Evolutionary conservation across 2,329 filamentous ascomycete genomes (phyloP).

Genomic region (Fusarium camptoceras): DNA sequence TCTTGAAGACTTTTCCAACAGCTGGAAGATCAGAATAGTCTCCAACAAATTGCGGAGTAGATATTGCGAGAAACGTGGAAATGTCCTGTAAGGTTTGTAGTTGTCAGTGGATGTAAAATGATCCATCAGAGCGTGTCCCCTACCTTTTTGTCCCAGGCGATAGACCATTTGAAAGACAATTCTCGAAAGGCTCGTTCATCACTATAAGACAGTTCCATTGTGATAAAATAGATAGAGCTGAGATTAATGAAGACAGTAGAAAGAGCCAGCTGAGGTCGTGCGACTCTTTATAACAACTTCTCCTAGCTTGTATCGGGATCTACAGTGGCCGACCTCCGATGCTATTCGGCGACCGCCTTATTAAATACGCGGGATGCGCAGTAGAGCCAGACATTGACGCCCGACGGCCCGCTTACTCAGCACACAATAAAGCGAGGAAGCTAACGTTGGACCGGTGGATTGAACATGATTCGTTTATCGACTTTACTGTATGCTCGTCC

Average conservation of each 20-base stretch:
- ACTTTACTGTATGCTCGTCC: too few species aligned
- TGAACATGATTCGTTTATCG: too few species aligned
- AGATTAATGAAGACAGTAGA: not conserved
- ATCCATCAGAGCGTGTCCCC: not conserved
- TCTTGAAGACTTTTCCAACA: fast-evolving
- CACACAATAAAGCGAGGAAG: too few species aligned
- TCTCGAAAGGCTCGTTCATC: not conserved
- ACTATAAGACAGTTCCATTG: not conserved
- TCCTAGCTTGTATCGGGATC: too few species aligned
- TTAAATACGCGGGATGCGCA: too few species aligned
- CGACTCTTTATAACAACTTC: too few species aligned
- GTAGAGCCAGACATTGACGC: too few species aligned
- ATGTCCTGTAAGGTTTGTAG: not conserved
- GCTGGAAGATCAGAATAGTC: not conserved
- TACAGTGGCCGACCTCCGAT: not conserved
- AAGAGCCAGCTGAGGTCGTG: not conserved
- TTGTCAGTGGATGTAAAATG: not conserved
- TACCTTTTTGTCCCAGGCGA: not conserved
- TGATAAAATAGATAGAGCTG: fast-evolving
- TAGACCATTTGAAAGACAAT: not conserved
- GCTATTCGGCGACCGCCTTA: not conserved
- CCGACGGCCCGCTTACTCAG: too few species aligned
- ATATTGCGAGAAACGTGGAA: not conserved
- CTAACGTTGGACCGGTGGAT: too few species aligned
- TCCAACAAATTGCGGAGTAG: not conserved